These are phyloP conservation scores for Musa schizocarpa DNA, from an alignment of 176 grass and related monocot genomes.

Conservation along the genomic window DNA sequence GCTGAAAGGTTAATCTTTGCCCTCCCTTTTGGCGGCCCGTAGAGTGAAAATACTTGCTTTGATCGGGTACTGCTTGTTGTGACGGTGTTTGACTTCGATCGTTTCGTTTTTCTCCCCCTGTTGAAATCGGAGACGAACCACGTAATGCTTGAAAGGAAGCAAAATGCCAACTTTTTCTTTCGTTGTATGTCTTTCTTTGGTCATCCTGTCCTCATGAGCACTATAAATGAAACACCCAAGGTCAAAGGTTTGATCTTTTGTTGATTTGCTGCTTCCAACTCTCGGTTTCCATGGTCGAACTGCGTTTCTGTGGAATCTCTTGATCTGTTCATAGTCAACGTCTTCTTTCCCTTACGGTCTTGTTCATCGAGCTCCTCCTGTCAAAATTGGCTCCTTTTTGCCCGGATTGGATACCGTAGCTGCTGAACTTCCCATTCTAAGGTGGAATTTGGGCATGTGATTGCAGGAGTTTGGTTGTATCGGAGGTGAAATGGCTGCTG, in stretches of 20 bases:
- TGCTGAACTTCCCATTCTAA: not conserved
- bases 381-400: not conserved
- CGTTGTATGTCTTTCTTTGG: not conserved
- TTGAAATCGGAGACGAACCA: not conserved
- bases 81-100: not conserved
- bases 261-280: not conserved
- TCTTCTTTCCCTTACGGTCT: not conserved
- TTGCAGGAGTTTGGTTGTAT: not conserved
- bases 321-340: not conserved
- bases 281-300: not conserved
- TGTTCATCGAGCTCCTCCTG: not conserved
- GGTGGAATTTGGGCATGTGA: not conserved
- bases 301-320: not conserved
- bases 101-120: not conserved
- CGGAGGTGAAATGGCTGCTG: conserved; percentile 40
- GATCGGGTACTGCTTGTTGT: not conserved
- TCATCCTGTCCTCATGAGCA: not conserved
- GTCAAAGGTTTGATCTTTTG: not conserved
- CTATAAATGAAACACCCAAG: not conserved
- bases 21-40: not conserved
- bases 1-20: not conserved
- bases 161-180: not conserved
- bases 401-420: no score
- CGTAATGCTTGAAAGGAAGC: not conserved
- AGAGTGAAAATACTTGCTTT: not conserved